A percentile compares a stretch with the other conserved stretches of the same genome.
Evolutionary conservation across 2,329 filamentous ascomycete species (phyloP).

Genomic region (Fusarium concolor): DNA sequence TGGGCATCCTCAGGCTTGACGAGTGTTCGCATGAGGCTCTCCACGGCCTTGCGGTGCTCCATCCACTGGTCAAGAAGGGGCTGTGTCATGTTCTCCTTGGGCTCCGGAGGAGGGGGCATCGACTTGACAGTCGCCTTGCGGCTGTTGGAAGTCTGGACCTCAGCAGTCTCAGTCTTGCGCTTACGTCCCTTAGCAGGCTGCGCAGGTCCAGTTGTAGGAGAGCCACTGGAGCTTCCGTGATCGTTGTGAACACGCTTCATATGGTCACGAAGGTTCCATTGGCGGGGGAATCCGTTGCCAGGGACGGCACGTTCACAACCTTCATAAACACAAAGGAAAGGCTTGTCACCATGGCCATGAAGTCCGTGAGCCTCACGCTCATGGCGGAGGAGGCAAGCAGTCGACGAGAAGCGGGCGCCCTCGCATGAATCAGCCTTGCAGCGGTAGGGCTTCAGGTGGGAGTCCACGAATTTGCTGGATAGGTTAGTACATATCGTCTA

Average conservation of each 20-base stretch:
- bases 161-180: slow-evolving; percentile 66
- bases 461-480: slow-evolving; percentile 93
- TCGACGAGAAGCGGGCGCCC: slow-evolving; percentile 91
- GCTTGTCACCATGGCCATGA: slow-evolving; percentile 93
- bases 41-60: slow-evolving; percentile 72
- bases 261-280: slow-evolving; percentile 97
- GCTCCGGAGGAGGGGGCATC: slow-evolving; percentile 48
- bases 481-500: slow-evolving; percentile 39
- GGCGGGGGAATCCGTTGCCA: slow-evolving; percentile 91
- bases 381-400: slow-evolving; percentile 92
- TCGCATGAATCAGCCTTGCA: slow-evolving; percentile 89
- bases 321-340: slow-evolving; percentile 87
- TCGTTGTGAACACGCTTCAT: slow-evolving; percentile 93
- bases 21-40: slow-evolving; percentile 66
- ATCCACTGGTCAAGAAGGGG: slow-evolving; percentile 67
- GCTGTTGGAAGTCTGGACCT: slow-evolving; percentile 53
- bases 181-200: slow-evolving; percentile 64
- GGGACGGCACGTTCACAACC: slow-evolving; percentile 86
- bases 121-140: slow-evolving; percentile 64
- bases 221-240: slow-evolving; percentile 58
- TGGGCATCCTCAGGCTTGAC: slow-evolving; percentile 63
- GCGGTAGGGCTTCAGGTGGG: slow-evolving; percentile 94
- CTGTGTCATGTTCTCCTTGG: slow-evolving; percentile 50
- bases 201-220: slow-evolving; percentile 52
- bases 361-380: slow-evolving; percentile 96